phyloP scores from a whole-genome alignment of 441 rosid genomes.

The Croton setiger region DNA sequence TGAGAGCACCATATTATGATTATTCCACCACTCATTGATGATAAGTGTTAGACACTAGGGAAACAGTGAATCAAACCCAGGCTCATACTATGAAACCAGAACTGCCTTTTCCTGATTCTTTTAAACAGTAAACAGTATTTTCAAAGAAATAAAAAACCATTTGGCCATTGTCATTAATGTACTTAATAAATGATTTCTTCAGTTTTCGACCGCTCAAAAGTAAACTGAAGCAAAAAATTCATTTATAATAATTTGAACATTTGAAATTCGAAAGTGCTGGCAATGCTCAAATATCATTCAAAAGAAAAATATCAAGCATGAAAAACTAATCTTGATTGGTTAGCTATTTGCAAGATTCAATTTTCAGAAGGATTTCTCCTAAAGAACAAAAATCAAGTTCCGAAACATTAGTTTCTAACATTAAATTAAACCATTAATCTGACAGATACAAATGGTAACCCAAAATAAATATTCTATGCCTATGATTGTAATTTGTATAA shows the following conservation, averaged over 20 bases:
- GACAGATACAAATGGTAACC: no score
- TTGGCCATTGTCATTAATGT: no score
- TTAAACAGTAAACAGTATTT: conserved; percentile 1
- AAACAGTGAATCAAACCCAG: not conserved
- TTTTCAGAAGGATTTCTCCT: not conserved
- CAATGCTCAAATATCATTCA: not conserved
- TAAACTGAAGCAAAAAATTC: not conserved
- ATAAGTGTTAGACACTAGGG: not conserved
- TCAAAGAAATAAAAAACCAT: not conserved
- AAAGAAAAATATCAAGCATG: not conserved
- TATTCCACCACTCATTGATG: not conserved
- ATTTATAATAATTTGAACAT: not conserved
- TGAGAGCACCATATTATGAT: conserved; percentile 24
- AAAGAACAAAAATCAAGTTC: not conserved
- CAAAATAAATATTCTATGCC: no score
- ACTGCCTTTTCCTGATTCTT: not conserved
- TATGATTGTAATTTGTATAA: no score
- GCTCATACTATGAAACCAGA: not conserved
- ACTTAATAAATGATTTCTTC: not conserved
- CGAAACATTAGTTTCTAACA: not conserved
- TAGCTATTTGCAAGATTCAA: not conserved
- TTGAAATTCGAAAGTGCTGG: not conserved
- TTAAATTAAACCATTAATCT: not conserved
- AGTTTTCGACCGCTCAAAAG: not conserved
- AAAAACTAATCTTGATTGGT: not conserved